Evolutionary conservation across 1,139 yeast species (phyloP).

Genomic region (Zhuliangozyma blackwelliae): DNA sequence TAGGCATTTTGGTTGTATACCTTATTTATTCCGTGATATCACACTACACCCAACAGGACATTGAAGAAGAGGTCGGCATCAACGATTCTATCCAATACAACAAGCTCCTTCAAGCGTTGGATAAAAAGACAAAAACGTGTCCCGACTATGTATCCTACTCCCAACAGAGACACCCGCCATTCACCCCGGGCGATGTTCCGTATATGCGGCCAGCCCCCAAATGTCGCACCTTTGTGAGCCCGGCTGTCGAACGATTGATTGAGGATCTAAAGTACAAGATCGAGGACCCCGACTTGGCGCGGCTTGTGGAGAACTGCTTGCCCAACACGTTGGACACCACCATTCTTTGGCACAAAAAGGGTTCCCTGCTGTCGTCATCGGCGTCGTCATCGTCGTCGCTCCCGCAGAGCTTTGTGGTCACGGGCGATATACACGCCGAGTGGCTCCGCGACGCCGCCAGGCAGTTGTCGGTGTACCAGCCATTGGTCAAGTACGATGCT

Average conservation of each 20-base stretch:
- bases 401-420: constrained; percentile 60
- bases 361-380: not conserved
- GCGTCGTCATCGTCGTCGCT: not conserved
- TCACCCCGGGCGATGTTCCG: constrained; percentile 51
- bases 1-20: too few species aligned
- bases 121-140: constrained; percentile 23
- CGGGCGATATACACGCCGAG: constrained; percentile 90
- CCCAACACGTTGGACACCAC: constrained; percentile 92
- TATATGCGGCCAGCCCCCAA: constrained; percentile 68
- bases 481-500: constrained; percentile 50
- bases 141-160: constrained; percentile 42
- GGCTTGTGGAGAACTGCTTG: constrained; percentile 75
- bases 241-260: constrained; percentile 60
- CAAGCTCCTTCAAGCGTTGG: constrained; percentile 10
- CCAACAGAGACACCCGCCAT: constrained; percentile 44
- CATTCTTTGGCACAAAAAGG: constrained; percentile 59
- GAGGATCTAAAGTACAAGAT: constrained; percentile 48
- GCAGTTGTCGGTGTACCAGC: constrained; percentile 74
- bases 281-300: constrained; percentile 60
- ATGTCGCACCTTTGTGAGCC: constrained; percentile 71
- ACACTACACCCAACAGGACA: too few species aligned
- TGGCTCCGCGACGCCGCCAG: constrained; percentile 86
- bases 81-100: constrained; percentile 2
- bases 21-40: too few species aligned
- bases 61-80: constrained; percentile 6